Evolutionary conservation across 2,329 filamentous ascomycete species (phyloP).

Genomic region (Drechslerella coelobrocha): DNA sequence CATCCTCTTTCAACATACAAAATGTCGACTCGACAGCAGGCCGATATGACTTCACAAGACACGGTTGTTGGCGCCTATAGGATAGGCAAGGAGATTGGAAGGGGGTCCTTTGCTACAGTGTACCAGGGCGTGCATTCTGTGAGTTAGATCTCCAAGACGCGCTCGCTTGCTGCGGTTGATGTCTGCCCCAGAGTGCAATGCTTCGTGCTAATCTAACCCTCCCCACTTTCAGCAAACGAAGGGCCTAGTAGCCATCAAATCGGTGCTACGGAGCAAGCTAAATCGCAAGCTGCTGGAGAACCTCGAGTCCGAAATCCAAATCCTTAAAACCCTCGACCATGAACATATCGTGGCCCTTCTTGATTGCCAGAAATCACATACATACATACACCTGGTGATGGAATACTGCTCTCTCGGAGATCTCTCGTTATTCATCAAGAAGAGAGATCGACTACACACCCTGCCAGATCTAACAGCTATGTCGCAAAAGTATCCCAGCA

Average conservation of each 20-base stretch:
- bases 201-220: conserved; percentile 22
- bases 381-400: conserved; percentile 96
- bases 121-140: conserved; percentile 87
- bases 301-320: conserved; percentile 91
- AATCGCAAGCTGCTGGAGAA: conserved; percentile 98
- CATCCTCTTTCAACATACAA: neutral
- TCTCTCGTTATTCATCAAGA: conserved; percentile 94
- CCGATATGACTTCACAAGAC: conserved; percentile 49
- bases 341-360: conserved; percentile 96
- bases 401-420: conserved; percentile 97
- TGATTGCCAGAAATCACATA: conserved; percentile 84
- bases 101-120: conserved; percentile 96
- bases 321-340: conserved; percentile 90
- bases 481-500: conserved; percentile 89
- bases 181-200: conserved; percentile 4
- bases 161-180: conserved; percentile 22
- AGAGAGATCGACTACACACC: conserved; percentile 76
- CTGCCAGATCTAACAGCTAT: conserved; percentile 86
- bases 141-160: conserved; percentile 57
- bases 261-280: conserved; percentile 85
- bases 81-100: conserved; percentile 88
- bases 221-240: conserved; percentile 69
- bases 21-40: conserved; percentile 46
- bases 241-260: conserved; percentile 92
- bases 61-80: conserved; percentile 64